phyloP scores from a whole-genome alignment of 2,329 filamentous ascomycete genomes.

The Madurella fahalii region DNA sequence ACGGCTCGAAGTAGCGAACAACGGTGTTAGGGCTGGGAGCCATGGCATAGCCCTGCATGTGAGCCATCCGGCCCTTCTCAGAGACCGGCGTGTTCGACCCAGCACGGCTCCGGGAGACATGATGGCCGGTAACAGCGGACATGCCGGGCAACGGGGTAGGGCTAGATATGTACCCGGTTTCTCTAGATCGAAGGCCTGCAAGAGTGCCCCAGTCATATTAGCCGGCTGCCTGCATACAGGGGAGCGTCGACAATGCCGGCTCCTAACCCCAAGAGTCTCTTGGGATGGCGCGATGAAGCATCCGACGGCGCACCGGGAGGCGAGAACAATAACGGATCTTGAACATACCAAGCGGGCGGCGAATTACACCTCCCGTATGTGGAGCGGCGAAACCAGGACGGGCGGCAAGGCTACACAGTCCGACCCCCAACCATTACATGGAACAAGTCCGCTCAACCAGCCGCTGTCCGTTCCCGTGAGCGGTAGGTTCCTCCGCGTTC shows the following conservation, averaged over 20 bases:
- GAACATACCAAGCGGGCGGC: constrained; percentile 39
- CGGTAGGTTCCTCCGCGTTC: constrained; percentile 27
- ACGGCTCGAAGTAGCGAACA: constrained; percentile 70
- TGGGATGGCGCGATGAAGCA: not conserved
- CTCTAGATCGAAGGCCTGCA: constrained; percentile 17
- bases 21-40: constrained; percentile 40
- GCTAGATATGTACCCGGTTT: constrained; percentile 23
- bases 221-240: constrained; percentile 15
- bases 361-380: constrained; percentile 30
- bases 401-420: constrained; percentile 39
- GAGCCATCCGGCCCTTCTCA: constrained; percentile 40
- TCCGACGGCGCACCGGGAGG: not conserved
- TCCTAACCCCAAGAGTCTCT: not conserved
- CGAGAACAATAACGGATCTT: constrained; percentile 17
- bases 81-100: constrained; percentile 53
- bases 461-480: constrained; percentile 36
- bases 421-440: constrained; percentile 40
- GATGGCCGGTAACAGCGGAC: constrained; percentile 51
- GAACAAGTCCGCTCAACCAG: constrained; percentile 28
- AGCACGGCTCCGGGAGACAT: constrained; percentile 56
- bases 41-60: constrained; percentile 52
- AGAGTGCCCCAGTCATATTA: constrained; percentile 6
- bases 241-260: constrained; percentile 1
- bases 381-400: constrained; percentile 38
- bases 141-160: constrained; percentile 41